Base-by-base conservation (phyloP, 140 eudicot genomes). In the Stevia rebaudiana region DNA sequence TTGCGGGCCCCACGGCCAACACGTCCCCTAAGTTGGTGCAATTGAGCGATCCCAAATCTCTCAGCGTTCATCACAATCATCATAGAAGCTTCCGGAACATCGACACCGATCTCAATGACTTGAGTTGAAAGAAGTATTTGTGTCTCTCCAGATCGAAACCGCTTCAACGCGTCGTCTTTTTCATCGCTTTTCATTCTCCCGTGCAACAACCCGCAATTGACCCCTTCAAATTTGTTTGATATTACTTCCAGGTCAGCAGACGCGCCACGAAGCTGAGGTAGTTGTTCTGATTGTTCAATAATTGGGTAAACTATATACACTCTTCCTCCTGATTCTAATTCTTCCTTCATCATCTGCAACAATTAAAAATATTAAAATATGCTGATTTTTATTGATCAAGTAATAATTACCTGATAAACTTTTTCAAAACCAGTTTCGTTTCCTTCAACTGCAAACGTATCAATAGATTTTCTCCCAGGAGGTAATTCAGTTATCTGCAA, bases 61-160 rank as follows among this genome's bases (percentile, higher is more conserved):
- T 94, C 99, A 0, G 97, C 94, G 50, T 94, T 94, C 99, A 94
- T 94, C 6, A 94, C 99, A 55, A 94, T 87, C 97, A 94, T 94
- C 97, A 88, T 85, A 19, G 99, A 94, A 58, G 99, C 99, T 70
- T 94, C 99, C 2, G 99, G 99, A 48, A 94, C 90, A 64, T 94
- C 99, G 39, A 94, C 95, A 8, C 99, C 99, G 2, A 85, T 76
- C 79, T 94, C 97, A 31, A 94, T 83, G 11, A 94, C 97, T 78
- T 81, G 95, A 8, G 99, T 94, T 4, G 99, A 76, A 74, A 94
- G 95, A 11, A 88, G 74, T 50, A 94, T 94, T 21, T 76, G 86
- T 7, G 94, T 94, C 67, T 85, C 88, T 50, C 99, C 99, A 6
- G 86, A 70, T 70, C 99, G 74, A 54, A 94, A 94, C 52, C 62